These are phyloP conservation scores for Lupinus albus DNA, from an alignment of 306 rosid genomes.

Conservation along the genomic window DNA sequence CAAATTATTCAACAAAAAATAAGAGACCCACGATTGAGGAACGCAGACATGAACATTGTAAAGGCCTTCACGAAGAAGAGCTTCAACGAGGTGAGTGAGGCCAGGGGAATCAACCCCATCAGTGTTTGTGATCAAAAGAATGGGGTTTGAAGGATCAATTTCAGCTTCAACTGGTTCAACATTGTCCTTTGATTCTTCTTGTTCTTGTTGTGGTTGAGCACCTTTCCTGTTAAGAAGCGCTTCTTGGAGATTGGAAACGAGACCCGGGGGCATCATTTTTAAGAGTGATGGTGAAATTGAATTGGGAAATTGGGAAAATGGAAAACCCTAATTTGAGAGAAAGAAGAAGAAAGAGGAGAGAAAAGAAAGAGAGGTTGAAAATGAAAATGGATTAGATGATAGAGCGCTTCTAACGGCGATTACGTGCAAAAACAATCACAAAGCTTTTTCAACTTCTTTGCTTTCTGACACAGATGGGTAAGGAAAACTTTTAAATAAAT, in stretches of 20 bases:
- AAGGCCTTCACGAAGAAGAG: conserved; percentile 69
- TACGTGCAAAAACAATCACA: conserved; percentile 41
- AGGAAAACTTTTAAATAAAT: too few species aligned
- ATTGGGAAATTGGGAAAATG: conserved; percentile 33
- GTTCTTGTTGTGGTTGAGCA: conserved; percentile 13
- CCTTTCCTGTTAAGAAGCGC: conserved; percentile 43
- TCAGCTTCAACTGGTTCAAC: conserved; percentile 41
- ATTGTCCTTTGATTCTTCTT: conserved; percentile 33
- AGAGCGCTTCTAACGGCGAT: conserved; percentile 87
- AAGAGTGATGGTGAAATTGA: neutral
- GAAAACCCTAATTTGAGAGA: conserved; percentile 67
- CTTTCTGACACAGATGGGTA: too few species aligned
- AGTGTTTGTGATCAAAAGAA: conserved; percentile 68
- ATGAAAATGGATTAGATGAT: conserved; percentile 44
- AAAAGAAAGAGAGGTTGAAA: conserved; percentile 34
- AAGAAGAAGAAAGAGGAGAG: conserved; percentile 1
- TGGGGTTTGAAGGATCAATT: conserved; percentile 57
- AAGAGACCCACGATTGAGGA: conserved; percentile 89
- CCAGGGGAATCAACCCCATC: conserved; percentile 89
- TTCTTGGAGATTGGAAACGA: conserved; percentile 88
- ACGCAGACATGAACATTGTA: conserved; percentile 93
- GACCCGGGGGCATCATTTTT: conserved; percentile 85
- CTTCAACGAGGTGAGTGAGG: conserved; percentile 73
- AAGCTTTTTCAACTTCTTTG: too few species aligned
- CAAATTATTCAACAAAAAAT: neutral